These are phyloP conservation scores for Cladosporium sp. DNA, from an alignment of 2,329 filamentous ascomycete species.

Conservation along the genomic window DNA sequence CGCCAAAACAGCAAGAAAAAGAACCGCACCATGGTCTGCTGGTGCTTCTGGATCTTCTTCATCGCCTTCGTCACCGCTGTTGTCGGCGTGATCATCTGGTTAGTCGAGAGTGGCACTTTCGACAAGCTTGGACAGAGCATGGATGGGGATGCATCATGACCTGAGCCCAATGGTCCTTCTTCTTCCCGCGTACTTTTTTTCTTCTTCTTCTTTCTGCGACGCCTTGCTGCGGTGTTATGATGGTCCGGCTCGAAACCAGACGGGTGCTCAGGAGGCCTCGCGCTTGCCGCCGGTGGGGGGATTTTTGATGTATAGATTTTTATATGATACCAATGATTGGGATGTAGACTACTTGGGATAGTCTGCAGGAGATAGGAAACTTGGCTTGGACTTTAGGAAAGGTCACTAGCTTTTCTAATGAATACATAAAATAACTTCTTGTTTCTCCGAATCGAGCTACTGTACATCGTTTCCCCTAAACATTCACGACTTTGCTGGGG, in stretches of 20 bases:
- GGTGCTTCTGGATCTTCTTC: conserved; percentile 50
- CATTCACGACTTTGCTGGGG: neutral
- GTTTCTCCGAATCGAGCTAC: neutral
- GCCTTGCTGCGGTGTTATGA: neutral
- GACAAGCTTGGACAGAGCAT: neutral
- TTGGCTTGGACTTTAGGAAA: neutral
- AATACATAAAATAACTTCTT: neutral
- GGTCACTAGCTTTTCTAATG: neutral
- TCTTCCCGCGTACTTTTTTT: neutral
- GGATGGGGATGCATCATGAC: conserved; percentile 8
- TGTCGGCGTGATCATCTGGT: conserved; percentile 50
- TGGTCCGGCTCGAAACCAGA: conserved; percentile 5
- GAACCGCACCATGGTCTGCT: conserved; percentile 52
- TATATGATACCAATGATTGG: conserved; percentile 16
- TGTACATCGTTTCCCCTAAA: neutral
- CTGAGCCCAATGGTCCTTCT: neutral
- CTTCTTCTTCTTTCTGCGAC: neutral
- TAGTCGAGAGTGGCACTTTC: conserved; percentile 37
- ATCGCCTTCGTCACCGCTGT: conserved; percentile 49
- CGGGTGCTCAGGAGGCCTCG: neutral
- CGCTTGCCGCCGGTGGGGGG: too few species aligned
- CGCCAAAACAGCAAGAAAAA: conserved; percentile 52
- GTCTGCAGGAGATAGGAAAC: neutral
- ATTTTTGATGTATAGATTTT: conserved; percentile 1
- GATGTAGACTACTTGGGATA: neutral